These are phyloP conservation scores for Daldinia decipiens DNA, from an alignment of 495 filamentous ascomycete genomes.

Conservation along the genomic window DNA sequence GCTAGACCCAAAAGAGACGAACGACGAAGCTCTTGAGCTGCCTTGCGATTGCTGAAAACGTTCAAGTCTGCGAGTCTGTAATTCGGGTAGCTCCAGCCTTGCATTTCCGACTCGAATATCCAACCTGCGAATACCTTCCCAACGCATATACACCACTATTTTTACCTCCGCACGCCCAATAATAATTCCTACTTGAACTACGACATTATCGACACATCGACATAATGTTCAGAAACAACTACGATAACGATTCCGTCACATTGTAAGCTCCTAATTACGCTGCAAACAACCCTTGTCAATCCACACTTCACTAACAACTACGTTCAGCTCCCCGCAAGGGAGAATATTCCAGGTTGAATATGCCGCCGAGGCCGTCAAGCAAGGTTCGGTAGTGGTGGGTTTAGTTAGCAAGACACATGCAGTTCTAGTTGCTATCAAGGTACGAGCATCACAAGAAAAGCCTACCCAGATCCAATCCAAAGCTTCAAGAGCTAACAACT, in stretches of 20 bases:
- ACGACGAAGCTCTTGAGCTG: slow-evolving; percentile 52
- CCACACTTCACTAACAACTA: slow-evolving; percentile 30
- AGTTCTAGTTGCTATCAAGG: slow-evolving; percentile 96
- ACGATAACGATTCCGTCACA: slow-evolving; percentile 99
- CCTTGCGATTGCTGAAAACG: slow-evolving; percentile 40
- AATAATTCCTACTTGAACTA: slow-evolving; percentile 2
- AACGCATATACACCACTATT: slow-evolving; percentile 37
- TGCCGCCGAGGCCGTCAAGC: slow-evolving; percentile 98
- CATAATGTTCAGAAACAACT: slow-evolving; percentile 99
- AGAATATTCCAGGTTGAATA: slow-evolving; percentile 99
- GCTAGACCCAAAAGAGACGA: slow-evolving; percentile 42
- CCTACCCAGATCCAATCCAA: not conserved
- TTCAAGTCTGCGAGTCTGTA: slow-evolving; percentile 28
- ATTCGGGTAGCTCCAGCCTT: slow-evolving; percentile 41
- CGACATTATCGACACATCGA: slow-evolving; percentile 31
- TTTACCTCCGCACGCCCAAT: slow-evolving; percentile 8
- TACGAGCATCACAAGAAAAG: slow-evolving; percentile 51
- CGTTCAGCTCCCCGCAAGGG: slow-evolving; percentile 90
- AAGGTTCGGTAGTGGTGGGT: slow-evolving; percentile 97
- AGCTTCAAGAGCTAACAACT: slow-evolving; percentile 4
- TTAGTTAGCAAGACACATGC: slow-evolving; percentile 97
- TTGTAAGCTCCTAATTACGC: slow-evolving; percentile 72
- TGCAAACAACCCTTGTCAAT: slow-evolving; percentile 37
- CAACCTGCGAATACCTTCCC: slow-evolving; percentile 45
- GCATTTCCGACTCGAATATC: slow-evolving; percentile 34